These are phyloP conservation scores for Trichoderma sp. DNA, from an alignment of 2,329 filamentous ascomycete species.

Conservation along the genomic window DNA sequence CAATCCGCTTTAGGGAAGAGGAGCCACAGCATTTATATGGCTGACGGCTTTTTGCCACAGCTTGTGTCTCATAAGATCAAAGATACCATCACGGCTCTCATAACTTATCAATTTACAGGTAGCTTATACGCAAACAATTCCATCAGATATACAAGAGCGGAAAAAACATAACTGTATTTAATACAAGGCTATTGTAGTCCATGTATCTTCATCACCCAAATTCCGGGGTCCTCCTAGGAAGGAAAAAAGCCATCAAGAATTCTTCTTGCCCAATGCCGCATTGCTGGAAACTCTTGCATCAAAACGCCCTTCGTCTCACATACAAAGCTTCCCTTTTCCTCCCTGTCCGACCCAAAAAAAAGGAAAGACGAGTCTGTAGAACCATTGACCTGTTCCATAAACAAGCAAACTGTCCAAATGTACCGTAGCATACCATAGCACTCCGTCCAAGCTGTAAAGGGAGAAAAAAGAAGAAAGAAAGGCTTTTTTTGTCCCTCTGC, in stretches of 20 bases:
- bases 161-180: not conserved
- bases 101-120: not conserved
- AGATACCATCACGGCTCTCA: not conserved
- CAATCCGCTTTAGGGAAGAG: not conserved
- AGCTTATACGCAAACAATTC: not conserved
- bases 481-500: not conserved
- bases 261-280: not conserved
- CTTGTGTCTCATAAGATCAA: not conserved
- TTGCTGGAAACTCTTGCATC: not conserved
- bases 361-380: not conserved
- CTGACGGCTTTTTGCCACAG: not conserved
- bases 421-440: constrained; percentile 14
- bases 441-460: constrained; percentile 3
- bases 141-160: not conserved
- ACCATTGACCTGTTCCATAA: not conserved
- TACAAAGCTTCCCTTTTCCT: constrained; percentile 1
- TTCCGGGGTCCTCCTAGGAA: not conserved
- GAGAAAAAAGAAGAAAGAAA: not conserved
- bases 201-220: not conserved
- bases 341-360: not conserved
- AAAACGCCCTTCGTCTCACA: constrained; percentile 19
- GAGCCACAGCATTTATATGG: not conserved
- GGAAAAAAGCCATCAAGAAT: not conserved
- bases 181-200: not conserved
- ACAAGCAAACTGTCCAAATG: constrained; percentile 17